Conservation (phyloP, 2,329 filamentous ascomycete species). For the Calonectria hawksworthii region DNA sequence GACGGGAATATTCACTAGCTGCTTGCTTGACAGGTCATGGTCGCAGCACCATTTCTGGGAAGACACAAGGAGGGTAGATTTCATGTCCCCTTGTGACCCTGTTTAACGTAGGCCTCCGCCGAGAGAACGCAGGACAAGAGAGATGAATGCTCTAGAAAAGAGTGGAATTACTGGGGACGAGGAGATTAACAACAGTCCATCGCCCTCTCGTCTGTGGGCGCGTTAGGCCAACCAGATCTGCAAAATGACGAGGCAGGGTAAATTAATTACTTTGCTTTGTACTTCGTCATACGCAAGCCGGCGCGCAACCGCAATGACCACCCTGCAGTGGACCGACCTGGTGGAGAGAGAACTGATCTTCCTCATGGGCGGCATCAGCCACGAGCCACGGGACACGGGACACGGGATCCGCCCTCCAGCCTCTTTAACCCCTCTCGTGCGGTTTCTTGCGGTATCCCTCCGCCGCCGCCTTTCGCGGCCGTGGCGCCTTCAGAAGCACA, state of each 20-base stretch:
- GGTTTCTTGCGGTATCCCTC: not conserved
- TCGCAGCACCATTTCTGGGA: not conserved
- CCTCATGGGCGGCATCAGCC: slow-evolving; percentile 1
- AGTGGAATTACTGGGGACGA: slow-evolving; percentile 30
- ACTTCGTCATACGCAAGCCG: slow-evolving; percentile 21
- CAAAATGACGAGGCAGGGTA: slow-evolving; percentile 16
- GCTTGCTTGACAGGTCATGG: not conserved
- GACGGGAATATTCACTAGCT: not conserved
- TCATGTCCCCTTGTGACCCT: slow-evolving; percentile 20
- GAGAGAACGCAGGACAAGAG: slow-evolving; percentile 24
- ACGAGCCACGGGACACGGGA: not conserved
- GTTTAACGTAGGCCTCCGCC: slow-evolving; percentile 18
- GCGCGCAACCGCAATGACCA: slow-evolving; percentile 5
- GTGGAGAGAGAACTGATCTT: slow-evolving; percentile 13
- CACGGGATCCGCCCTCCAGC: not conserved
- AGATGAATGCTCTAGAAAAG: slow-evolving; percentile 20
- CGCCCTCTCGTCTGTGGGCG: slow-evolving; percentile 10
- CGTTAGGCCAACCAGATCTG: slow-evolving; percentile 18
- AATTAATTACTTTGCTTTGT: slow-evolving; percentile 22
- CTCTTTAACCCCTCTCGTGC: slow-evolving; percentile 14
- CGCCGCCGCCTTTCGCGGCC: slow-evolving; percentile 8
- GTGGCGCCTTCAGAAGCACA: slow-evolving; percentile 12
- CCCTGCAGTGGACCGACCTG: slow-evolving; percentile 7
- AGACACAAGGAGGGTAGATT: not conserved
- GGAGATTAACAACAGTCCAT: slow-evolving; percentile 30